Percentiles rank a stretch among this genome's conserved stretches.
phyloP scores from a whole-genome alignment of 176 grass and related monocot genomes.

The Cenchrus fungigraminus region DNA sequence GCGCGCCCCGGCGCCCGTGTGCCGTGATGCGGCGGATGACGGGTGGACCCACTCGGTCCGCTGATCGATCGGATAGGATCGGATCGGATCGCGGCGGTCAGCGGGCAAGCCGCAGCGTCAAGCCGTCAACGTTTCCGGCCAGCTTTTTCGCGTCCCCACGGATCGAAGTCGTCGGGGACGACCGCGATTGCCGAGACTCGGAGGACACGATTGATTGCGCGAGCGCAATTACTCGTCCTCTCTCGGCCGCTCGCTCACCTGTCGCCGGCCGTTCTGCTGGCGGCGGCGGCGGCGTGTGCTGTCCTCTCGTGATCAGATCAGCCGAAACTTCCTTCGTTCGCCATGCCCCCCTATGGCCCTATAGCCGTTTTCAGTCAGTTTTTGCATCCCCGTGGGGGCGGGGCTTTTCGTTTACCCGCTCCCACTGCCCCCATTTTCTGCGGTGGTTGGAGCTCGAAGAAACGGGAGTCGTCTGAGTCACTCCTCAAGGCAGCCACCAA shows the following conservation, averaged over 20 bases:
- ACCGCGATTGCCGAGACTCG: not conserved
- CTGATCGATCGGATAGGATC: not conserved
- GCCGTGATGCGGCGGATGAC: not conserved
- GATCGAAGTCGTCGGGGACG: not conserved
- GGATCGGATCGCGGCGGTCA: not conserved
- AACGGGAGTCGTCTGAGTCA: not conserved
- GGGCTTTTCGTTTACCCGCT: not conserved
- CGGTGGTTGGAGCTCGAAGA: not conserved
- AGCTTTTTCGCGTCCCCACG: not conserved
- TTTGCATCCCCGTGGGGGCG: not conserved
- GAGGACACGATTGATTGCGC: not conserved
- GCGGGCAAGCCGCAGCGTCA: not conserved
- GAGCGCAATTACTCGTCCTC: not conserved
- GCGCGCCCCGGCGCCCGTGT: too few species aligned
- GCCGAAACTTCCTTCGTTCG: not conserved
- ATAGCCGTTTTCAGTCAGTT: not conserved
- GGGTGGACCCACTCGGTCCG: not conserved
- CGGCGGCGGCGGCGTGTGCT: not conserved
- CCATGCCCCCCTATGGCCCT: not conserved
- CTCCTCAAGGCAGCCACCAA: not conserved
- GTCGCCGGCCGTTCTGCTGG: not conserved
- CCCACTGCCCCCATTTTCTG: not conserved
- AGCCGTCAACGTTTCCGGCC: constrained; percentile 30
- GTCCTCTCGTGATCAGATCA: not conserved
- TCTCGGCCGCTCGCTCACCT: not conserved